Percentiles rank a stretch among this genome's conserved stretches.
These are phyloP conservation scores for Pichia cabralensis DNA, from an alignment of 805 yeast species.

Conservation along the genomic window DNA sequence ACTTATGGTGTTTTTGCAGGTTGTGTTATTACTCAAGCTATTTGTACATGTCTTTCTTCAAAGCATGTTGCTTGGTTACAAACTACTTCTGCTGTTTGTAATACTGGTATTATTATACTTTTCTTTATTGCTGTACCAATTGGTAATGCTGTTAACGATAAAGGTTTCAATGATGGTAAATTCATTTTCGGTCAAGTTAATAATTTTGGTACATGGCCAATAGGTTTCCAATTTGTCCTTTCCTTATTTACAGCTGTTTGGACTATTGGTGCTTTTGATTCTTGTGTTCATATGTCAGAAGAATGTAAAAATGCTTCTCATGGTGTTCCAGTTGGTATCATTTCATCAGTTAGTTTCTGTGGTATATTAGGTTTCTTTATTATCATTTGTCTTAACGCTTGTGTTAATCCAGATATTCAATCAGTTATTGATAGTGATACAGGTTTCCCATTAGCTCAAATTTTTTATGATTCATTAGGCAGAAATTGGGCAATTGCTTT, in stretches of 20 bases:
- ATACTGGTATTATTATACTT: constrained; percentile 41
- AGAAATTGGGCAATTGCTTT: constrained; percentile 55
- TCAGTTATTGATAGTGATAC: constrained; percentile 34
- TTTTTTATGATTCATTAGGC: constrained; percentile 53
- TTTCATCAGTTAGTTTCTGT: constrained; percentile 48
- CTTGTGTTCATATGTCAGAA: constrained; percentile 65
- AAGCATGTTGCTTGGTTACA: constrained; percentile 49
- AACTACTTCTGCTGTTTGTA: constrained; percentile 44
- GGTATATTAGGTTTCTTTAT: constrained; percentile 50
- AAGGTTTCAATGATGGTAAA: constrained; percentile 36
- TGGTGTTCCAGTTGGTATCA: constrained; percentile 58
- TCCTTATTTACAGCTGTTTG: constrained; percentile 55
- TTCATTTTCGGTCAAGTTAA: constrained; percentile 47
- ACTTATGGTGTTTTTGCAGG: constrained; percentile 61
- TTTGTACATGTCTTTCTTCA: constrained; percentile 48
- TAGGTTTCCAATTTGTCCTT: constrained; percentile 44
- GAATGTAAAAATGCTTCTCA: constrained; percentile 54
- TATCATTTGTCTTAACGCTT: constrained; percentile 43
- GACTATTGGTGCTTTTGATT: constrained; percentile 69
- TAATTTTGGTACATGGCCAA: constrained; percentile 45
- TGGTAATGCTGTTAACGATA: constrained; percentile 33
- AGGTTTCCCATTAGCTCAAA: constrained; percentile 60
- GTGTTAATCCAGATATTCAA: constrained; percentile 37
- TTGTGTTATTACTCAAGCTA: constrained; percentile 41
- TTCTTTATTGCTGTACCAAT: constrained; percentile 57